A percentile compares a stretch with the other conserved stretches of the same genome.
Evolutionary conservation across 306 rosid genomes (phyloP).

Genomic region (Macrotyloma uniflorum): DNA sequence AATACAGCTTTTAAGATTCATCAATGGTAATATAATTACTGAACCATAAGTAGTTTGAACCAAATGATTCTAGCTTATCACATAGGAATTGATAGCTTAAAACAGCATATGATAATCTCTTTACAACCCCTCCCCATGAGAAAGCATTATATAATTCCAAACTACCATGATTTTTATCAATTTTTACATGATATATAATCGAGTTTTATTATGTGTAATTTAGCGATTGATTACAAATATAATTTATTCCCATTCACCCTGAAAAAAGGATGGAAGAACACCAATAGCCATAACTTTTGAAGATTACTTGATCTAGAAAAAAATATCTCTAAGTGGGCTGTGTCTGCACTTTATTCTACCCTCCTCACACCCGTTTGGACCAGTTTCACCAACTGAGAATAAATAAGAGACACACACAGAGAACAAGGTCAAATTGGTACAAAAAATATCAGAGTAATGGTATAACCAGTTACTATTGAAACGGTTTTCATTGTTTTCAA

Average conservation of each 20-base stretch:
- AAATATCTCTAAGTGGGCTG: neutral
- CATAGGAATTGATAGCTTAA: neutral
- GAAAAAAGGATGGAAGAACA: neutral
- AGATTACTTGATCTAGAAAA: neutral
- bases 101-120: neutral
- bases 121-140: neutral
- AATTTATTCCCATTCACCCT: too few relatives aligned
- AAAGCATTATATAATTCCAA: neutral
- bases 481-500: neutral
- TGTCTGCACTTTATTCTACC: neutral
- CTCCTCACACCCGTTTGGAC: neutral
- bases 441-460: neutral
- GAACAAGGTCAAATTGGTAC: neutral
- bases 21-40: neutral
- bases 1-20: conserved; percentile 43
- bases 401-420: neutral
- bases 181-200: neutral
- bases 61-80: neutral
- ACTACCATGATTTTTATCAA: neutral
- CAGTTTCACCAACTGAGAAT: neutral
- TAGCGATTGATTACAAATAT: too few relatives aligned
- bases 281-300: neutral
- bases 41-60: neutral
- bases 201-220: too few relatives aligned
- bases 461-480: neutral